Evolutionary conservation across 2,329 filamentous ascomycete species (phyloP).

Genomic region (Cladophialophora bantiana): DNA sequence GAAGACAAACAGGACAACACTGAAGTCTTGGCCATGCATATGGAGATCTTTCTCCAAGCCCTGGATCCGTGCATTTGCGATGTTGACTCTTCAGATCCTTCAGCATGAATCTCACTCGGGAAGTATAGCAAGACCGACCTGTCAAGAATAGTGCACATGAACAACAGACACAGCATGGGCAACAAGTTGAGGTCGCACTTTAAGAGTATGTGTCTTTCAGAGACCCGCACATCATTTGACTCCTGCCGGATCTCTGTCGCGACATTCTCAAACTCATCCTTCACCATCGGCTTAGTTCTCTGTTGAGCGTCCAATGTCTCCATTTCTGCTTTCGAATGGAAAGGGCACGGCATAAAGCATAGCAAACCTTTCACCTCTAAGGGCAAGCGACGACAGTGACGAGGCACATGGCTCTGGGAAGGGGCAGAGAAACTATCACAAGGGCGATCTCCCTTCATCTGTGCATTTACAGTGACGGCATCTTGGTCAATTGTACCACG

Average conservation of each 20-base stretch:
- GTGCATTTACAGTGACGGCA: not conserved
- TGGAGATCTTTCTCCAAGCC: slow-evolving; percentile 53
- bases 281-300: not conserved
- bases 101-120: not conserved
- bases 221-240: not conserved
- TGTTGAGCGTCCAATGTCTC: not conserved
- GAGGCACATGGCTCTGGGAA: not conserved
- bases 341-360: not conserved
- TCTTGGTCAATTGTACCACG: not conserved
- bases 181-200: slow-evolving; percentile 53
- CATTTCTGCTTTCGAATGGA: not conserved
- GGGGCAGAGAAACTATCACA: not conserved
- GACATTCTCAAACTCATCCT: not conserved
- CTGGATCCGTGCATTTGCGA: slow-evolving; percentile 56
- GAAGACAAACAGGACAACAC: slow-evolving; percentile 41
- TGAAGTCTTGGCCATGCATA: slow-evolving; percentile 53
- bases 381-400: not conserved
- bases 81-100: slow-evolving; percentile 42
- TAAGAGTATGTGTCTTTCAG: not conserved
- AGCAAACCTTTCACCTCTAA: not conserved
- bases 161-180: slow-evolving; percentile 55
- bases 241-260: not conserved
- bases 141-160: slow-evolving; percentile 51
- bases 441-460: not conserved
- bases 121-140: not conserved